These are phyloP conservation scores for Lactarius pseudohatsudake DNA, from an alignment of 768 basidiomycete species.

Conservation along the genomic window DNA sequence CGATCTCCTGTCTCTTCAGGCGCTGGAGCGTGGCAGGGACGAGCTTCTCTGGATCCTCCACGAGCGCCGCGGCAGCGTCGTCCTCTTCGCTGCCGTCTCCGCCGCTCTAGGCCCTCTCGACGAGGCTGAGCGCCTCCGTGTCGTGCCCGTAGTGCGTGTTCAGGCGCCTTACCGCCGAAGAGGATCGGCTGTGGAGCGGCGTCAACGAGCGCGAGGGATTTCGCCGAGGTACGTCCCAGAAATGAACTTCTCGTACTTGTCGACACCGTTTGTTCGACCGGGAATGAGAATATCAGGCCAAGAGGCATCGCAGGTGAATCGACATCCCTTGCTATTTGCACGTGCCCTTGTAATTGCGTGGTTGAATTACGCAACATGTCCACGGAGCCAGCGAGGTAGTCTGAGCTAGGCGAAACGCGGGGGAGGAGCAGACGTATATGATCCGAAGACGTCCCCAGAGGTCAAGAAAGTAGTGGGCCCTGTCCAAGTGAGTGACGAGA, in stretches of 20 bases:
- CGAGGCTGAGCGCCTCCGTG: constrained; percentile 81
- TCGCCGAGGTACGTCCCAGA: constrained; percentile 99
- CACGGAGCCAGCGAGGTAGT: constrained; percentile 90
- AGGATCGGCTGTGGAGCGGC: constrained; percentile 68
- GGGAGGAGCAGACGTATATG: neutral
- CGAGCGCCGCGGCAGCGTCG: constrained; percentile 4
- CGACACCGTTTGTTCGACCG: constrained; percentile 95
- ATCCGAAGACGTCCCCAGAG: neutral
- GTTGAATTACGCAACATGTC: constrained; percentile 60
- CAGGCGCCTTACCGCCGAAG: constrained; percentile 77
- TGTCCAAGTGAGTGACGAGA: too few relatives aligned
- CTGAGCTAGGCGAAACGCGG: constrained; percentile 41
- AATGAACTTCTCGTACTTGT: constrained; percentile 95
- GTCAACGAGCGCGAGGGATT: constrained; percentile 77
- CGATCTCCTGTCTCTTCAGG: constrained; percentile 54
- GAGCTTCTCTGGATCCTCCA: constrained; percentile 17
- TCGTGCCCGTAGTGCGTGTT: constrained; percentile 95
- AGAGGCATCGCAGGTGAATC: constrained; percentile 49
- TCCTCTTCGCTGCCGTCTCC: constrained; percentile 27
- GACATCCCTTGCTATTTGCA: constrained; percentile 32
- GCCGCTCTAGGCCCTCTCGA: constrained; percentile 74
- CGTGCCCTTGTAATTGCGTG: constrained; percentile 1
- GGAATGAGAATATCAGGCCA: constrained; percentile 96
- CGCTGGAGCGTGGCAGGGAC: constrained; percentile 34
- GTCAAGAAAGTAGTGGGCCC: too few relatives aligned